These are phyloP conservation scores for Entomortierella lignicola DNA, from an alignment of 192 early-diverging fungal genomes.

Conservation along the genomic window DNA sequence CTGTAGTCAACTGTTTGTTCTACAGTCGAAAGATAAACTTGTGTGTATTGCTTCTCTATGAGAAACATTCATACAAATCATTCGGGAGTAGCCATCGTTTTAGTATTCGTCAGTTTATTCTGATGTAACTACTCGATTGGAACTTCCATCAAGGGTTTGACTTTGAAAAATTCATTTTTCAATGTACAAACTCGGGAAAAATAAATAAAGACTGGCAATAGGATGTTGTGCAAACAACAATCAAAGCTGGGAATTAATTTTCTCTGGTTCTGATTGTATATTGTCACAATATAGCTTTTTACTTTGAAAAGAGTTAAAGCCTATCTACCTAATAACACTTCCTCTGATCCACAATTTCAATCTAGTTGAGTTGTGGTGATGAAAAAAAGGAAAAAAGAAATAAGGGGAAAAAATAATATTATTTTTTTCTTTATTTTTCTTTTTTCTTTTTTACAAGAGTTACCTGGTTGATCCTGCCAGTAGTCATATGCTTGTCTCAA, in stretches of 20 bases:
- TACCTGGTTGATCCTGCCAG: constrained; percentile 85
- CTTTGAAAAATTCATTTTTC: constrained; percentile 37
- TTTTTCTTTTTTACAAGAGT: constrained; percentile 39
- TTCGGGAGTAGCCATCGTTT: constrained; percentile 19
- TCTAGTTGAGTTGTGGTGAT: background rate
- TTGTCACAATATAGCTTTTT: background rate
- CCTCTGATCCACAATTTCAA: constrained; percentile 14
- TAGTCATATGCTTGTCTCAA: constrained; percentile 84
- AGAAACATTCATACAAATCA: constrained; percentile 22
- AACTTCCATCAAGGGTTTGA: constrained; percentile 22
- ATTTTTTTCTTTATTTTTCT: background rate
- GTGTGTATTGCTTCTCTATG: constrained; percentile 32
- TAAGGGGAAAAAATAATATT: no score
- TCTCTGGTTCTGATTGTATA: background rate
- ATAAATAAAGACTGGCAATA: constrained; percentile 37
- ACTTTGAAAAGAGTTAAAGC: background rate
- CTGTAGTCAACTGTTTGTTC: background rate
- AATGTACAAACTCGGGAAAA: constrained; percentile 20
- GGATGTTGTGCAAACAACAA: constrained; percentile 20
- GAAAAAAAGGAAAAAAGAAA: background rate
- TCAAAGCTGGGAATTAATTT: background rate
- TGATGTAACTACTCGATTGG: constrained; percentile 12
- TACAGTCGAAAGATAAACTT: constrained; percentile 17
- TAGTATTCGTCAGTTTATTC: constrained; percentile 5
- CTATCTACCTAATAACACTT: constrained; percentile 28